Evolutionary conservation across 2,329 filamentous ascomycete species (phyloP), one percentile per base, ranked within the genome.

Genomic region (Ceratocystis albifundus): DNA sequence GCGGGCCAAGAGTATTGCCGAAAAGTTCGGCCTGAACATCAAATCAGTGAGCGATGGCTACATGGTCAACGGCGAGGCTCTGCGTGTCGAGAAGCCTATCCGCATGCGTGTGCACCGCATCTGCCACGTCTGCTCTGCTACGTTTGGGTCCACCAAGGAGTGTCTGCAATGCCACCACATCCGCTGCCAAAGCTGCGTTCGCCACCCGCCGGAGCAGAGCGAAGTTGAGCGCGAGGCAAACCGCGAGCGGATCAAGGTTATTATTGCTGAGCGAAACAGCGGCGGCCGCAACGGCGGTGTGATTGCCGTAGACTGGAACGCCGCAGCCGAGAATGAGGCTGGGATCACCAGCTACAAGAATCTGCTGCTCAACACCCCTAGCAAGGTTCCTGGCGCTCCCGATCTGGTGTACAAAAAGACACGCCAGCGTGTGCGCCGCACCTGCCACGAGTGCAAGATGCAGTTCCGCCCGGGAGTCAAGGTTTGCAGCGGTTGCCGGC

Each of bases 71-170:
- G 82, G 83, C 63, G 79, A 81, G 32, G 82, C 82, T 36, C 76
- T 83, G 28, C 85, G 88, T 55, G 82, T 89, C 65, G 85, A 90
- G 74, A 90, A 89, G 77, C 82, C 87, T 12, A 88, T 90, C 70
- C 85, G 88, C 67, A 88, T 92, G 82, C 85, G 88, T 65, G 83
- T 91, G 65, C 88, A 89, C 74, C 84, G 87, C 70, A 86, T 83
- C 69, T 96, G 92, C 75, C 92, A 96, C 76, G 81, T 84, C 70
- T 96, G 92, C 78, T 83, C 86, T 67, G 84, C 87, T 15, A 82
- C 83, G 28, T 96, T 93, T 74, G 86, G 88, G 66, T 75, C 82
- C 22, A 83, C 87, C 71, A 90, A 87, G 76, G 80, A 87, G 68
- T 96, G 92, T 76, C 75, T 81, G 70, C 84, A 83, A 70, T 96